These are phyloP conservation scores for Rhytidiadelphus loreus DNA, from an alignment of 225 moss, liverwort and hornwort species.

Conservation along the genomic window DNA sequence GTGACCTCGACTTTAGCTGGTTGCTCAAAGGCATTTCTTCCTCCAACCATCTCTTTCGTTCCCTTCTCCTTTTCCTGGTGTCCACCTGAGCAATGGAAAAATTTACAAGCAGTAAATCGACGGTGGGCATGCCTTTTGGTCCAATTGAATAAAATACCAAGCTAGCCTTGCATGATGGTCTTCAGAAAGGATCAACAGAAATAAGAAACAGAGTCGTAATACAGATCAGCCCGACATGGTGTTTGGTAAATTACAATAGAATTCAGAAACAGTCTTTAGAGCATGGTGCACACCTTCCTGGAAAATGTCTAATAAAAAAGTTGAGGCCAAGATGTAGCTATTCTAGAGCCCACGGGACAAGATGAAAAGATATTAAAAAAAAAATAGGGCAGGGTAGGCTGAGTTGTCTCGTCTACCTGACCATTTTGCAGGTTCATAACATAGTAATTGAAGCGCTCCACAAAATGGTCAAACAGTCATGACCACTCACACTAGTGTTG, in stretches of 20 bases:
- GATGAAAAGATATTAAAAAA: background rate
- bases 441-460: background rate
- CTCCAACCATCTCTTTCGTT: slow-evolving; percentile 14
- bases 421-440: background rate
- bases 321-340: background rate
- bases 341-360: background rate
- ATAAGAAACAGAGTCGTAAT: background rate
- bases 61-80: slow-evolving; percentile 20
- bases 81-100: background rate
- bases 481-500: background rate
- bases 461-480: background rate
- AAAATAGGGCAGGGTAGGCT: background rate
- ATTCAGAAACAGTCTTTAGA: background rate
- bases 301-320: background rate
- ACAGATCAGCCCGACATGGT: background rate
- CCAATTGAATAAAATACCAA: background rate
- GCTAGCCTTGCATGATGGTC: background rate
- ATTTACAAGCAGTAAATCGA: background rate
- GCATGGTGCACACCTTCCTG: background rate
- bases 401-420: background rate
- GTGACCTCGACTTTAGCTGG: slow-evolving; percentile 2
- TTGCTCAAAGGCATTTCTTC: background rate
- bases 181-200: background rate
- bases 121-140: background rate
- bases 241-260: background rate